Percentiles rank a stretch among this genome's conserved stretches.
Conservation (phyloP, 306 rosid species). For the Aeschynomene evenia region DNA sequence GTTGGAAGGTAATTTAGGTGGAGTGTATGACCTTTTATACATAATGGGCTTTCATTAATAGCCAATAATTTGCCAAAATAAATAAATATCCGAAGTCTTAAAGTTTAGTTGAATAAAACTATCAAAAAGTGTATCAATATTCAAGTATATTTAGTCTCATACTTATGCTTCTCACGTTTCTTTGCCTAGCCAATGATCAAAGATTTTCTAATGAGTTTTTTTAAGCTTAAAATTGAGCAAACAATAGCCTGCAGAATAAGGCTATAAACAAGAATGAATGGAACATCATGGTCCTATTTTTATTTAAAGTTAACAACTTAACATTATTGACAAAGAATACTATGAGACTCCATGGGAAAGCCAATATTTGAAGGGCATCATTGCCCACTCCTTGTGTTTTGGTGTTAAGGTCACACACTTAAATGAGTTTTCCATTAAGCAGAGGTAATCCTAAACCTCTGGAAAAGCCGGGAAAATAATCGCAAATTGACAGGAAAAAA, state of each 20-base stretch:
- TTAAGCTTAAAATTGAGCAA: neutral
- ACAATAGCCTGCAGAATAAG: conserved; percentile 27
- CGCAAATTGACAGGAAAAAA: conserved; percentile 33
- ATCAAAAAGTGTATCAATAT: too few species aligned
- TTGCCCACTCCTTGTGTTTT: conserved; percentile 30
- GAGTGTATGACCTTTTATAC: neutral
- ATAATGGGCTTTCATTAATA: too few species aligned
- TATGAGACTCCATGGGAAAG: conserved; percentile 15
- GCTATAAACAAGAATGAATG: conserved; percentile 3
- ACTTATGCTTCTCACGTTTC: neutral
- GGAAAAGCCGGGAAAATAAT: conserved; percentile 29
- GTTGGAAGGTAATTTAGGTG: neutral
- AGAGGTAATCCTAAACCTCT: conserved; percentile 46
- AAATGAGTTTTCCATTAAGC: conserved; percentile 38
- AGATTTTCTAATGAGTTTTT: neutral
- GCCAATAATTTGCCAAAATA: too few species aligned
- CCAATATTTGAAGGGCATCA: conserved; percentile 15
- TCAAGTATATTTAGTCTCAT: too few species aligned
- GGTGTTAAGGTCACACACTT: conserved; percentile 20
- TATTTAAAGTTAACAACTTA: conserved; percentile 39
- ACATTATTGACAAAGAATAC: conserved; percentile 39
- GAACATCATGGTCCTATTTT: conserved; percentile 31
- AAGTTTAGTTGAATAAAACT: too few species aligned
- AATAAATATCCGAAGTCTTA: too few species aligned
- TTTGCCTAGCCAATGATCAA: neutral